A percentile compares a stretch with the other conserved stretches of the same genome.
Conservation (phyloP, 371 early-diverging fungal genomes). For the Cokeromyces recurvatus region DNA sequence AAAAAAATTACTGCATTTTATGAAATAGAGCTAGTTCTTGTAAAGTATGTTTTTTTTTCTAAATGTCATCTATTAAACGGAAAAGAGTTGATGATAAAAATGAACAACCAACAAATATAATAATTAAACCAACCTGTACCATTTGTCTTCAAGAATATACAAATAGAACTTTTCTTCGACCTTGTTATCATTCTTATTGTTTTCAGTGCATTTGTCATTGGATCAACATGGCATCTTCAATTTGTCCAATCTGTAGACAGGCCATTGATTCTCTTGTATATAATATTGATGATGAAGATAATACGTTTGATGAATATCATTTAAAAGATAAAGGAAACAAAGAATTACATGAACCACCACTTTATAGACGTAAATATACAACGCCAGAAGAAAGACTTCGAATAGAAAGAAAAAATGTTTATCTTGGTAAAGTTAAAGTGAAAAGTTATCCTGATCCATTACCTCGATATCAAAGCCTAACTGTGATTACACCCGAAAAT, state of each 20-base stretch:
- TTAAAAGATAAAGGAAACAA: conserved; percentile 20
- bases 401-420: conserved; percentile 18
- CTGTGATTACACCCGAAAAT: conserved; percentile 25
- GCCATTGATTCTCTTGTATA: conserved; percentile 27
- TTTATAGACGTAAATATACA: not conserved
- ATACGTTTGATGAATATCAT: conserved; percentile 36
- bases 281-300: conserved; percentile 31
- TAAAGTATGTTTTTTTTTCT: no score
- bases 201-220: conserved; percentile 57
- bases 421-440: conserved; percentile 5
- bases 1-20: no score
- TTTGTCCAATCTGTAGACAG: conserved; percentile 60
- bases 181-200: conserved; percentile 64
- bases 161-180: conserved; percentile 47
- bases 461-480: conserved; percentile 6
- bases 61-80: no score
- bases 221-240: conserved; percentile 39
- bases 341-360: conserved; percentile 28
- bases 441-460: conserved; percentile 22
- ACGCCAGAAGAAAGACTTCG: conserved; percentile 16
- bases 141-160: conserved; percentile 51
- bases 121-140: conserved; percentile 36
- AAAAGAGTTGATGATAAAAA: no score
- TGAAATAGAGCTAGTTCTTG: no score
- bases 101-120: no score